A percentile compares a stretch with the other conserved stretches of the same genome.
These are phyloP conservation scores for Gossypium herbaceum DNA, from an alignment of 345 rosid genomes.

Conservation along the genomic window DNA sequence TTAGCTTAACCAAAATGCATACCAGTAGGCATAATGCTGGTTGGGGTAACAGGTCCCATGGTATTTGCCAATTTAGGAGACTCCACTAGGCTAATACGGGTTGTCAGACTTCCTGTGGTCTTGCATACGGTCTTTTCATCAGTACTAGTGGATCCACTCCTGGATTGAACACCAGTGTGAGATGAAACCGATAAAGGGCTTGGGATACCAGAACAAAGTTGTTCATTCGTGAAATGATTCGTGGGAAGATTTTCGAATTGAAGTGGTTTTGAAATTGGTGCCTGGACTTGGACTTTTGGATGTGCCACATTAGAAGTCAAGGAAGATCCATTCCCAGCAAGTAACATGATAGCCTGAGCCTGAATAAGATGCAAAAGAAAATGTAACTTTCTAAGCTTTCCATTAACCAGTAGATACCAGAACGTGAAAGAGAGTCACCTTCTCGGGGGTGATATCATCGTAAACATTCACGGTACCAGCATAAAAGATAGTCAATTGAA, in stretches of 20 bases:
- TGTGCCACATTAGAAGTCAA: constrained; percentile 24
- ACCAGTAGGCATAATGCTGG: constrained; percentile 61
- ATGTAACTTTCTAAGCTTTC: neutral
- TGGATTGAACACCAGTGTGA: constrained; percentile 39
- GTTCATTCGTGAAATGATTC: constrained; percentile 26
- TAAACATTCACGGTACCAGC: constrained; percentile 66
- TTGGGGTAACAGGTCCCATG: constrained; percentile 26
- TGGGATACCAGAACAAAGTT: constrained; percentile 36
- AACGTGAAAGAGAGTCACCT: constrained; percentile 40
- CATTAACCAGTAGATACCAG: neutral
- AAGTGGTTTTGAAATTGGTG: constrained; percentile 27
- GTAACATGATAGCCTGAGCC: constrained; percentile 87
- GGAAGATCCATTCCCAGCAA: constrained; percentile 58
- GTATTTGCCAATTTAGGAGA: constrained; percentile 27
- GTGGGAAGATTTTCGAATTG: constrained; percentile 25
- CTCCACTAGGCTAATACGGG: constrained; percentile 35
- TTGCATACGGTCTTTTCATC: constrained; percentile 38
- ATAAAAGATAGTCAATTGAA: constrained; percentile 80
- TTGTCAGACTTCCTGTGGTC: constrained; percentile 29
- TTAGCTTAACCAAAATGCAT: constrained; percentile 10
- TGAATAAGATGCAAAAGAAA: constrained; percentile 25
- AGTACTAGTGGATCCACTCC: constrained; percentile 42
- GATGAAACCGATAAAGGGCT: constrained; percentile 61
- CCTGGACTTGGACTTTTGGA: constrained; percentile 35
- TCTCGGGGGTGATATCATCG: constrained; percentile 63